Evolutionary conservation across 2,329 filamentous ascomycete genomes (phyloP).

Genomic region (Nemania sp.): DNA sequence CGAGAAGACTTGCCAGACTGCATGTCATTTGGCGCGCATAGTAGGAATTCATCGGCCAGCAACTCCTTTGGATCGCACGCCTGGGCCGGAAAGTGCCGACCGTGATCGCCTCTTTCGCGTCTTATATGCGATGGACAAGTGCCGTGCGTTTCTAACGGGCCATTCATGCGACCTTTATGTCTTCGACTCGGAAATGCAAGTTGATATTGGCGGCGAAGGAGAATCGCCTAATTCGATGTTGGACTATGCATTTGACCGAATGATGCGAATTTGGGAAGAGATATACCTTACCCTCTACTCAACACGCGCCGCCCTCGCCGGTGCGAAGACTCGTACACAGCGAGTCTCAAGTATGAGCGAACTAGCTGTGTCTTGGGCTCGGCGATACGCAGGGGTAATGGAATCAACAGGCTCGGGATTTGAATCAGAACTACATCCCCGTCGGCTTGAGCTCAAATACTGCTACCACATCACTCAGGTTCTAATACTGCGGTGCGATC

Average conservation of each 20-base stretch:
- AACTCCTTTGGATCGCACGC: background rate
- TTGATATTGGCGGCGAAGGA: background rate
- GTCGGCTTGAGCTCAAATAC: constrained; percentile 9
- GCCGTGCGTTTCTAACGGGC: constrained; percentile 6
- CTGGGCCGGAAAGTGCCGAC: background rate
- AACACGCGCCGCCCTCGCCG: background rate
- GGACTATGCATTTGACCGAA: constrained; percentile 5
- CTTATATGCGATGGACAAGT: constrained; percentile 11
- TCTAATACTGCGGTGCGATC: constrained; percentile 10
- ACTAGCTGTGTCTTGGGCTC: constrained; percentile 5
- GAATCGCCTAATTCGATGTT: background rate
- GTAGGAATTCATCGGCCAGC: constrained; percentile 4
- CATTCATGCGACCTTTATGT: constrained; percentile 11
- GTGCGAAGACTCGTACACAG: background rate
- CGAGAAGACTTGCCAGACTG: constrained; percentile 10
- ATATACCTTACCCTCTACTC: constrained; percentile 13
- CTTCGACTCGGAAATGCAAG: constrained; percentile 5
- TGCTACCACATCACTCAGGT: constrained; percentile 13
- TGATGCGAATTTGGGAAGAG: constrained; percentile 16
- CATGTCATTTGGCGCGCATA: constrained; percentile 11
- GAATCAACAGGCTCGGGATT: background rate
- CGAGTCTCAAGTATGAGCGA: constrained; percentile 1
- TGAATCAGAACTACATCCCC: background rate
- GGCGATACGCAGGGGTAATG: constrained; percentile 2
- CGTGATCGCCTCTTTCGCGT: constrained; percentile 11